Evolutionary conservation across 2,329 filamentous ascomycete species (phyloP).

Genomic region (Talaromyces sp.): DNA sequence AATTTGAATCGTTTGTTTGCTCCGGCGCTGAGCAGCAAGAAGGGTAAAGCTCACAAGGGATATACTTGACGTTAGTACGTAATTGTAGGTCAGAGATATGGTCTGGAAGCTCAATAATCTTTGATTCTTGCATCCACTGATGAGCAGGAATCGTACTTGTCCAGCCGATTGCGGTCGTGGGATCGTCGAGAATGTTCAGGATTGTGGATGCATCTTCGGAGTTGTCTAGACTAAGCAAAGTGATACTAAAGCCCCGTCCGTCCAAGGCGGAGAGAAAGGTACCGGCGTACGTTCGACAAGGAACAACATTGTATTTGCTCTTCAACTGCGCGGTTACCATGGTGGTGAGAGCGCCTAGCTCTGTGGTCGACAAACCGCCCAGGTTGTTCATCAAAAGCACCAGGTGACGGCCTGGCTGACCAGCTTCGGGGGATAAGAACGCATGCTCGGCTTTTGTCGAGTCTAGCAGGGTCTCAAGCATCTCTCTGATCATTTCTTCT

Average conservation of each 20-base stretch:
- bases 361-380: background rate
- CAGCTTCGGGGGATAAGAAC: background rate
- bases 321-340: background rate
- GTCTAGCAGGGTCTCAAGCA: background rate
- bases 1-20: background rate
- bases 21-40: too few species aligned
- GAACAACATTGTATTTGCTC: background rate
- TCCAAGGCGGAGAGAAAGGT: background rate
- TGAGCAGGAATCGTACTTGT: background rate
- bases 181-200: background rate
- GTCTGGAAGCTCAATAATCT: too few species aligned
- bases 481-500: background rate
- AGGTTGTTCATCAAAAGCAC: background rate
- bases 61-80: too few species aligned
- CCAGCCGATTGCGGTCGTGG: background rate
- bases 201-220: conserved; percentile 52
- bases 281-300: background rate
- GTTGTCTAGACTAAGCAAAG: background rate
- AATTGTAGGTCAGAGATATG: too few species aligned
- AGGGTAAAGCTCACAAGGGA: too few species aligned
- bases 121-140: too few species aligned
- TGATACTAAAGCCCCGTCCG: conserved; percentile 4
- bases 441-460: background rate
- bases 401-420: background rate
- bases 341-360: background rate